Evolutionary conservation across 1,284 basidiomycete genomes (phyloP), one percentile per base, ranked within the genome.

Genomic region (Testicularia cyperi): DNA sequence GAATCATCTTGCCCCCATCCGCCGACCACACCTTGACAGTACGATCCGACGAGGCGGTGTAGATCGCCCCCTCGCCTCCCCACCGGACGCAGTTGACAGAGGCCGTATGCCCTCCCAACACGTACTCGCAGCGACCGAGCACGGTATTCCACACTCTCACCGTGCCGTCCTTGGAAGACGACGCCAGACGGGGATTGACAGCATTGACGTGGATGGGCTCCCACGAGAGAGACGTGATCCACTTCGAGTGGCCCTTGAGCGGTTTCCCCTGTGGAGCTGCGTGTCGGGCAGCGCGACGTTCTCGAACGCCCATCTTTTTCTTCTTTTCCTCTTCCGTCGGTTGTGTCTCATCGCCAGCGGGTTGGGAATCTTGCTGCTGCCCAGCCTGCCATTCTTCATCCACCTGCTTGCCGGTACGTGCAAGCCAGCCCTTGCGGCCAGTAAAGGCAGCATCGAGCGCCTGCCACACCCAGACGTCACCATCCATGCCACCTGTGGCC

Each of bases 211-310:
- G 95, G 37, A 92, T 85, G 5, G 95, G 94, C 75, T 98, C 94
- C 88, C 92, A 98, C 20, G 92, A 84, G 16, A 99, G 83, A n/a
- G 88, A 88, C 0, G 88, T 97, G 58, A 98, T 86, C 92, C 94
- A 97, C 80, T 97, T 97, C 22, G 89, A 83, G 74, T 98, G 95
- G 0, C 94, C 94, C 65, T 86, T 87, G 29, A 75, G 51, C 34
- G 67, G 39, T 18, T 67, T 57, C 8, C 68, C 66, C 5, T 39
- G 44, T 9, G 73, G 73, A 18, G 68, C 63, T 4, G 72, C 70
- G 38, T 66, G 64, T 8, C 71, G 63, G 9, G 64, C 62, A 7
- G 69, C 67, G 25, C 72, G 54, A 5, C 61, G 58, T 23, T 71
- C 65, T 12, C 63, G 60, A 19, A 66, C 69, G 15, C 64, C 63